These are phyloP conservation scores for Penicillium sp. DNA, from an alignment of 2,329 filamentous ascomycete genomes.

Conservation along the genomic window DNA sequence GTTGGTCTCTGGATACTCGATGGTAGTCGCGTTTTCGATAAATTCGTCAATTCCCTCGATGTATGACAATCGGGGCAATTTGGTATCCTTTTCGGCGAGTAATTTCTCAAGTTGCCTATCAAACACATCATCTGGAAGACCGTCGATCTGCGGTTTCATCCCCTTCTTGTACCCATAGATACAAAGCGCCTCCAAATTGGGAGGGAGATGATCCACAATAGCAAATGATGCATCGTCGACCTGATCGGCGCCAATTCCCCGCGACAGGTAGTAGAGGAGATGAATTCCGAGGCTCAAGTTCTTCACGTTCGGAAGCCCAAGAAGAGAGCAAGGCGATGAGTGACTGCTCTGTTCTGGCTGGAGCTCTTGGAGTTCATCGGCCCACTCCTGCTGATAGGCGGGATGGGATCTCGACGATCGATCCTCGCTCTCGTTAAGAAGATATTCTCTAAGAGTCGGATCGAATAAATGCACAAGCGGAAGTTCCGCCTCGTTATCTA, in stretches of 20 bases:
- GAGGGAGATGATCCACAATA: background rate
- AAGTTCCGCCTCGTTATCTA: background rate
- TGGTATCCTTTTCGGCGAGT: background rate
- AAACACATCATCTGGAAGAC: background rate
- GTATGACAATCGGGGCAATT: background rate
- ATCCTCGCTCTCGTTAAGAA: background rate
- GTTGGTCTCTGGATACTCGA: background rate
- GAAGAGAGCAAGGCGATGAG: background rate
- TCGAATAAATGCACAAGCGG: background rate
- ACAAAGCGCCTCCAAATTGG: background rate
- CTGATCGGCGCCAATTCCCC: background rate
- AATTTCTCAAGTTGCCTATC: background rate
- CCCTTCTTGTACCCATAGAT: background rate
- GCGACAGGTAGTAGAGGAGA: background rate
- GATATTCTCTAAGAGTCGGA: background rate
- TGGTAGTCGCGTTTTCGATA: background rate
- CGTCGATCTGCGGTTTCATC: background rate
- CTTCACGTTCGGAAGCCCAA: background rate
- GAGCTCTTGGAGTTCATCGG: background rate
- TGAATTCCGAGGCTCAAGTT: background rate
- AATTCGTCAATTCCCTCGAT: background rate
- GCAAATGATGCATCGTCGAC: background rate
- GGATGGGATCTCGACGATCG: background rate
- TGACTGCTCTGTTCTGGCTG: background rate
- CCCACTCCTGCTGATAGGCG: background rate